Evolutionary conservation across 768 basidiomycete genomes (phyloP), one percentile per base, ranked within the genome.

Genomic region (Scleroderma bovista): DNA sequence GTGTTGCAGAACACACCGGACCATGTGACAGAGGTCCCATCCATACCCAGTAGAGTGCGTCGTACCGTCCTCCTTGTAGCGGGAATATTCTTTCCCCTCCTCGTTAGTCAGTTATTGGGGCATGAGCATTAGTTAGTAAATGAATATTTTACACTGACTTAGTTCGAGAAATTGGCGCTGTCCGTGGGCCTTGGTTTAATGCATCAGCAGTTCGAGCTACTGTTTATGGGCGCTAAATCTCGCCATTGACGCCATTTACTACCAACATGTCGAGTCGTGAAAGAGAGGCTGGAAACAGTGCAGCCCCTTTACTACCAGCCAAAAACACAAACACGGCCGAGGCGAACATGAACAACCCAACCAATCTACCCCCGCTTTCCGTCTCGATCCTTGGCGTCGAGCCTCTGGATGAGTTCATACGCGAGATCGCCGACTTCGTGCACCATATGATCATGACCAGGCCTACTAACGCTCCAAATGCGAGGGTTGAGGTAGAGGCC

Each of bases 341-440:
- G 9, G 26, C 65, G 26, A 50, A 41, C 29, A 67, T 65, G 65
- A 52, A 55, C 67, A 57, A 58, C 38, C 29, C 53, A 34, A 47
- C 62, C 26, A 56, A 52, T 46, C 62, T 86, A 16, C 84, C 82
- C 4, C 84, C 84, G 3, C 77, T 88, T 36, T 86, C 86, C 2
- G 73, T 84, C 37, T 89, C 86, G 15, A 90, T 94, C 55, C 80
- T 96, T 24, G 88, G 87, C 47, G 84, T 92, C 44, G 93, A 94
- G 62, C 93, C 93, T 2, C 72, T 91, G 26, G 93, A 96, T 66
- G 93, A 95, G 62, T 93, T 96, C 63, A 92, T 93, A 64, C 82
- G 82, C 63, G 88, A 92, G 63, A 77, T 96, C 49, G 93, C 90
- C 33, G 90, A 95, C 69, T 96, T 91, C 68, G 73, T 94, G 34